Evolutionary conservation across 768 basidiomycete genomes (phyloP), one percentile per base, ranked within the genome.

Genomic region (Pholiota conissans): DNA sequence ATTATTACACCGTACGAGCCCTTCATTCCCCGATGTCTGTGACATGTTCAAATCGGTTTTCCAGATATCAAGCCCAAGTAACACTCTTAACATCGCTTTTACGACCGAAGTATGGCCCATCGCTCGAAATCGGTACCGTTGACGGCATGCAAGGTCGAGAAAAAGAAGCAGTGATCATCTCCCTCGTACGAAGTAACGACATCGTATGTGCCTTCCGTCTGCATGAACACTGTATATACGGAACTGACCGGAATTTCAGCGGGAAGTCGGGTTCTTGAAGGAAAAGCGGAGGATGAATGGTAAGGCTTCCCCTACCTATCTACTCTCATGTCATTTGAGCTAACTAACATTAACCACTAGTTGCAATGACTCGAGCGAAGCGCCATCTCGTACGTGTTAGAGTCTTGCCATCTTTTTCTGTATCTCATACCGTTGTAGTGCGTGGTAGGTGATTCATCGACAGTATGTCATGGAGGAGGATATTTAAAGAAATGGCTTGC

Each of bases 101-200:
- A 18, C 84, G 89, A 22, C 85, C 89, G 0, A 68, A 75, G n/a
- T 80, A 90, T 64, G 90, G 89, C 0, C 70, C 77, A 0, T 75
- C 76, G 24, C 80, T 98, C 0, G 95, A 98, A 63, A 93, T 97
- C 42, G 97, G 95, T 1, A 93, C 90, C 0, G 95, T 98, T 0
- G 97, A 98, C 67, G 94, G 95, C 0, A 91, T 98, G 87, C 97
- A 99, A 76, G 96, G 96, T 0, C 84, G 97, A 49, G 96, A 99
- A 70, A 93, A 93, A 63, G 93, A 98, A 53, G 94, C 94, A 0
- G 85, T 98, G 35, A 84, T 98, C 22, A 91, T 99, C 52, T 92
- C 86, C 62, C 82, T 99, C 3, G 97, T 98, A 1, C 80, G 97
- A 24, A 95, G 93, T 63, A 99, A 98, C 65, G 86, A 90, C 52